Evolutionary conservation across 108 stramenopile species (phyloP), one percentile per base, ranked within the genome.

Genomic region (Nitzschia sp.): DNA sequence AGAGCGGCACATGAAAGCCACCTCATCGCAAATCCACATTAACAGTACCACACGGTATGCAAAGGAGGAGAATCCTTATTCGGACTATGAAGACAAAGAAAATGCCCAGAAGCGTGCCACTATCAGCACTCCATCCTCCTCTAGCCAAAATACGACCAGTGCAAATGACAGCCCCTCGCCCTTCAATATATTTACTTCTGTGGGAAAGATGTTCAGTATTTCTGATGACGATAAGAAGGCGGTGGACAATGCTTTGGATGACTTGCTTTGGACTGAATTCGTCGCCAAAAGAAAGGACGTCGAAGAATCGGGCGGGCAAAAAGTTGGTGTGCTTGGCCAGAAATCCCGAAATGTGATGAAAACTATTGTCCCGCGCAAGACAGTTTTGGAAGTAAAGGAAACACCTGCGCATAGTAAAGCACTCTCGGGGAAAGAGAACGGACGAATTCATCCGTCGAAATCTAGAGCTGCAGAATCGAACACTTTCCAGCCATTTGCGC

Each of bases 251-350:
- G 71, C 60, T 23, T 36, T 71, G 34, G 71, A 71, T 38, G 71
- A 71, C 30, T 71, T 71, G 52, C 53, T 71, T 36, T 71, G 71
- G 71, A 63, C 61, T 4, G 71, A 71, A 29, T 71, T 71, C 54
- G 61, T 71, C 5, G 35, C 61, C 5, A 34, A 34, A 15, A 33
- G 71, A 13, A 62, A 62, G 29, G 57, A 58, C n/a, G 30, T 13
- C 33, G 57, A 58, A 34, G 31, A 34, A 15, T 17, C 38, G 13
- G 38, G 13, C 13, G n/a, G n/a, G n/a, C n/a, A n/a, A n/a, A n/a
- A n/a, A n/a, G n/a, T n/a, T n/a, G n/a, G n/a, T n/a, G n/a, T n/a
- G n/a, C n/a, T n/a, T n/a, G 38, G 38, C 13, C 38, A 13, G 9
- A 13, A 6, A 9, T 6, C 38, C 38, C 6, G 38, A 41, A 41